phyloP scores from a whole-genome alignment of 225 moss, liverwort and hornwort species.

The Lunularia cruciata region DNA sequence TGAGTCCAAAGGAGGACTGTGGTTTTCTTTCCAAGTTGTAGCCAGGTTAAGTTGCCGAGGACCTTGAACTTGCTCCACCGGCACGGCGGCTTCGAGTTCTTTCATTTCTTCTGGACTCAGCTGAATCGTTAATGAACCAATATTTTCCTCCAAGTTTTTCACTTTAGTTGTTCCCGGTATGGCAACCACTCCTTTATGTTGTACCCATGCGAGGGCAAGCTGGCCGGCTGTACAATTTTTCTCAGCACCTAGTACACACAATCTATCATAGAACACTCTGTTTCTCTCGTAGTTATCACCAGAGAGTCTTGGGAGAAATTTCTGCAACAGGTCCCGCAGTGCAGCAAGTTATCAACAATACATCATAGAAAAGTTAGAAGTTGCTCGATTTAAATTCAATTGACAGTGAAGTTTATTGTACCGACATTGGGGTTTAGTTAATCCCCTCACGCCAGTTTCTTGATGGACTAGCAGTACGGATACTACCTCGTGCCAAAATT shows the following conservation, averaged over 20 bases:
- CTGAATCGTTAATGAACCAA: slow-evolving; percentile 43
- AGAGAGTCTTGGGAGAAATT: neutral
- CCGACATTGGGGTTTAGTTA: too few relatives aligned
- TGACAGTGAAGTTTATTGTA: too few relatives aligned
- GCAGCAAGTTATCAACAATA: too few relatives aligned
- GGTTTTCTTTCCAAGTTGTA: neutral
- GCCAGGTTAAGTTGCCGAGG: neutral
- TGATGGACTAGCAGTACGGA: too few relatives aligned
- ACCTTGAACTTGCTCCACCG: slow-evolving; percentile 15
- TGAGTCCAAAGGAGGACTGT: neutral
- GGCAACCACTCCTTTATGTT: slow-evolving; percentile 42
- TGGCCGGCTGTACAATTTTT: slow-evolving; percentile 4
- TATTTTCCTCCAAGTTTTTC: slow-evolving; percentile 56
- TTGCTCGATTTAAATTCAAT: too few relatives aligned
- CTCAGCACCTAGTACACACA: slow-evolving; percentile 53
- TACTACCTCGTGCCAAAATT: too few relatives aligned
- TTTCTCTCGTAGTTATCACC: slow-evolving; percentile 2
- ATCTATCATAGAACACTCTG: neutral
- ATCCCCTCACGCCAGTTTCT: too few relatives aligned
- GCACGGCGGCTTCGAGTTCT: slow-evolving; percentile 60
- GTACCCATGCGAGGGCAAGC: slow-evolving; percentile 2
- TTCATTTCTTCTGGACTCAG: slow-evolving; percentile 47
- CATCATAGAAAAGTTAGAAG: too few relatives aligned
- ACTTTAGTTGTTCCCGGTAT: slow-evolving; percentile 73
- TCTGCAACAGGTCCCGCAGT: too few relatives aligned